Base-by-base conservation (phyloP, 352 stramenopile genomes). In the Globisporangium spiculum region DNA sequence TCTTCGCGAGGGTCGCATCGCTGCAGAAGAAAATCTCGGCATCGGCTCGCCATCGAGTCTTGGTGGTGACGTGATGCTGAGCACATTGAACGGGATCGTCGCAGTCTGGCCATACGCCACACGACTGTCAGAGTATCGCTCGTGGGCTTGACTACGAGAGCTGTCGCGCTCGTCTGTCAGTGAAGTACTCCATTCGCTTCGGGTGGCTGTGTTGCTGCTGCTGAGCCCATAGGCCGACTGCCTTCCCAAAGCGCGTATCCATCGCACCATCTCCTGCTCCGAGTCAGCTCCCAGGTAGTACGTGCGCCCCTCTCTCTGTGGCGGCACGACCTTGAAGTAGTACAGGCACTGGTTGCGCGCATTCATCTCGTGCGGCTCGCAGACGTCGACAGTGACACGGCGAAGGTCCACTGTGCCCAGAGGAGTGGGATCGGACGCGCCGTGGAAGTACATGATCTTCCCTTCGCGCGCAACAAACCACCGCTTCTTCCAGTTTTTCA, bases 401-500 rank as follows among this genome's bases (percentile, higher is more conserved):
- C 69, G 82, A 41, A 95, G 70, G 66, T 90, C 78, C 1, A 95
- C 81, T 14, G 80, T 76, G 2, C 85, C 85, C n/a, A 91, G 68
- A 22, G 87, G 85, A 56, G 83, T 92, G 16, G 81, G 80, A 48
- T 93, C 84, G 2, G 81, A 83, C 6, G 83, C 75, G 14, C 71
- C 79, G 30, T 85, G 71, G 34, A 89, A 95, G 60, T 92, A 95
- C 75, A 83, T 93, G 60, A 95, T 80, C 63, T 90, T 89, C 4
- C 85, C 85, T 46, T 93, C 87, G 8, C 82, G 83, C 20, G 85
- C 83, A 9, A 95, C 85, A 71, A 93, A 93, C 87, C 87, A 95
- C 53, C 87, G 78, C 53, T 88, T 88, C 67, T 92, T 95, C 87
- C 87, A 95, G 73, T 89, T 93, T 57, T 90, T 89, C 26, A 95